Evolutionary conservation across 345 rosid species (phyloP), one percentile per base, ranked within the genome.

Genomic region (Dipteronia sinensis): DNA sequence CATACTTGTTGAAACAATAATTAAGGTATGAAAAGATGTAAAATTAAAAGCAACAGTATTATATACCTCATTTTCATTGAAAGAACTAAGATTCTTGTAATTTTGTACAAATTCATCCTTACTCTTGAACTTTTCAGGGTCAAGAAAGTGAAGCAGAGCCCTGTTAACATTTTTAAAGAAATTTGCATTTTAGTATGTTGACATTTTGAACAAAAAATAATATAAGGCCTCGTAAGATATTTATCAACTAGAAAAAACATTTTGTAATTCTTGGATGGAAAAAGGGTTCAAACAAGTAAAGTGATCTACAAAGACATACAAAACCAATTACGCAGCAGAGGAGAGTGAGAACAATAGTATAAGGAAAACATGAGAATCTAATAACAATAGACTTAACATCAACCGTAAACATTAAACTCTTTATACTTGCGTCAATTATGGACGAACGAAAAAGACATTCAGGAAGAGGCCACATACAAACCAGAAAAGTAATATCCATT

Each of bases 111-210:
- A 97, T 77, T 93, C 97, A 83, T 94, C 99, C 87, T 94, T 97
- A 72, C 85, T 94, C 86, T 80, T 90, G 78, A 97, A 97, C 91
- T 97, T 97, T 84, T 89, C 87, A 78, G 87, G 85, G 82, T 97
- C 99, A 78, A 97, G 98, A 82, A 97, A 97, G 83, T 97, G 99
- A 75, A 97, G 98, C 81, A 97, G 82, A 81, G 99, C 98, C 99
- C 99, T 97, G 80, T 25, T 69, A 79, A 65, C 67, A 78, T 10
- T 44, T 9, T 61, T 46, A 46, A 68, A 61, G 31, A 19, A 3
- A 9, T 1, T 38, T 4, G 4, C 15, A 22, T 23, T 59, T 61
- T 6, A 61, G 53, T 42, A 61, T 9, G 19, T 31, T 31, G 10
- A 55, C 46, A 55, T 53, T 27, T 38, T 19, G 13, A 29, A 27